These are phyloP conservation scores for Haplosporangium gracile DNA, from an alignment of 192 early-diverging fungal species.

Conservation along the genomic window DNA sequence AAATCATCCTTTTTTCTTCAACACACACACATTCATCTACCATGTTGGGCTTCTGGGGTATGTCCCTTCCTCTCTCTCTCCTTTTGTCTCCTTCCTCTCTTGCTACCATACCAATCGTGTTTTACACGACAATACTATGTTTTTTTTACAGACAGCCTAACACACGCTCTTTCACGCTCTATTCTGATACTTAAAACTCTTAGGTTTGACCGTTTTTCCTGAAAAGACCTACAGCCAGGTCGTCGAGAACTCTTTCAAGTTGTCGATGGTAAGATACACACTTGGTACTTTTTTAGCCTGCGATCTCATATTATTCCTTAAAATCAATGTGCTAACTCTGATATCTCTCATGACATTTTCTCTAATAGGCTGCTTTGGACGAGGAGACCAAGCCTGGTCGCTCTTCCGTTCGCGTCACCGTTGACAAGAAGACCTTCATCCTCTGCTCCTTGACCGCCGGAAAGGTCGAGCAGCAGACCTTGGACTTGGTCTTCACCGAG, in stretches of 20 bases:
- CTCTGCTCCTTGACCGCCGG: slow-evolving; percentile 83
- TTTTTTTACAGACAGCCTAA: neutral
- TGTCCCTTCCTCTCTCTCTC: neutral
- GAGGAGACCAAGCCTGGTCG: slow-evolving; percentile 66
- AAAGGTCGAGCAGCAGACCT: slow-evolving; percentile 78
- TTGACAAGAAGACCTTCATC: slow-evolving; percentile 78
- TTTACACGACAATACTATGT: neutral
- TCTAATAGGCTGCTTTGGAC: slow-evolving; percentile 76
- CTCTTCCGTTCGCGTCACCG: slow-evolving; percentile 75
- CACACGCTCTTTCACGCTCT: neutral
- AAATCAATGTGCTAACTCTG: neutral
- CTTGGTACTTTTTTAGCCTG: neutral
- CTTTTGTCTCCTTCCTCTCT: neutral
- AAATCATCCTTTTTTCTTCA: neutral
- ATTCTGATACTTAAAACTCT: neutral
- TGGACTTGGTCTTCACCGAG: slow-evolving; percentile 75
- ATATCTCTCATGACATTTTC: neutral
- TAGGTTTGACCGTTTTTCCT: slow-evolving; percentile 74
- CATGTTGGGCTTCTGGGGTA: slow-evolving; percentile 73
- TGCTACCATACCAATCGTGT: neutral
- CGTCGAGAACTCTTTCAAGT: slow-evolving; percentile 79
- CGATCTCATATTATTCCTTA: neutral
- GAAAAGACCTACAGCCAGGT: slow-evolving; percentile 79
- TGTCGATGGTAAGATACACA: slow-evolving; percentile 69
- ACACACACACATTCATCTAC: slow-evolving; percentile 28